These are phyloP conservation scores for Aspergillus unguis DNA, from an alignment of 2,329 filamentous ascomycete species.

Conservation along the genomic window DNA sequence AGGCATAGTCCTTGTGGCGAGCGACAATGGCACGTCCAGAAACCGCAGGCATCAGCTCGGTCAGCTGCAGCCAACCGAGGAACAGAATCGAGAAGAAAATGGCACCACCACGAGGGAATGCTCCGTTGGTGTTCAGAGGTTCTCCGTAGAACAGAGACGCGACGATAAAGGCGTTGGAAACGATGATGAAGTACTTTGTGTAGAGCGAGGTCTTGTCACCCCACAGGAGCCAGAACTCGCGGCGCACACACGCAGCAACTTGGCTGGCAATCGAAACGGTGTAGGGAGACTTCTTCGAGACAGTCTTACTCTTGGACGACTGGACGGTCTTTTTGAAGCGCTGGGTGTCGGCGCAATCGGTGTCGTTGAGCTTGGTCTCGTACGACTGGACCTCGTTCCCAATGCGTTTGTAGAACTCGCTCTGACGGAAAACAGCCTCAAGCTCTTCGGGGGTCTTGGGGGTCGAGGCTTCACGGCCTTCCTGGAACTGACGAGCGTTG, in stretches of 20 bases:
- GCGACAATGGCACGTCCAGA: slow-evolving; percentile 66
- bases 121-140: slow-evolving; percentile 56
- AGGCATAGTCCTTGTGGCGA: slow-evolving; percentile 65
- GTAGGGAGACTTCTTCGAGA: slow-evolving; percentile 68
- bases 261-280: slow-evolving; percentile 72
- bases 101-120: slow-evolving; percentile 61
- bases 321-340: slow-evolving; percentile 64
- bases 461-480: slow-evolving; percentile 62
- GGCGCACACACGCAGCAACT: slow-evolving; percentile 58
- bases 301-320: slow-evolving; percentile 62
- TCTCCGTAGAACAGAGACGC: slow-evolving; percentile 75
- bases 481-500: slow-evolving; percentile 64
- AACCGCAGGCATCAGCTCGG: slow-evolving; percentile 75
- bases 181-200: slow-evolving; percentile 76
- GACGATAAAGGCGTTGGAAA: slow-evolving; percentile 71
- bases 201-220: slow-evolving; percentile 72
- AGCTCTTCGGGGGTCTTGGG: slow-evolving; percentile 69
- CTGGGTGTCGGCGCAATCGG: slow-evolving; percentile 58
- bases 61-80: slow-evolving; percentile 68
- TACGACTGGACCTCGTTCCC: slow-evolving; percentile 61
- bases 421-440: slow-evolving; percentile 63
- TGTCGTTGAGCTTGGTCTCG: slow-evolving; percentile 56
- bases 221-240: slow-evolving; percentile 75
- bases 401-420: slow-evolving; percentile 59
- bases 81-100: slow-evolving; percentile 67